Evolutionary conservation across 78 protist genomes (phyloP).

Genomic region (Reticulomyxa filosa): DNA sequence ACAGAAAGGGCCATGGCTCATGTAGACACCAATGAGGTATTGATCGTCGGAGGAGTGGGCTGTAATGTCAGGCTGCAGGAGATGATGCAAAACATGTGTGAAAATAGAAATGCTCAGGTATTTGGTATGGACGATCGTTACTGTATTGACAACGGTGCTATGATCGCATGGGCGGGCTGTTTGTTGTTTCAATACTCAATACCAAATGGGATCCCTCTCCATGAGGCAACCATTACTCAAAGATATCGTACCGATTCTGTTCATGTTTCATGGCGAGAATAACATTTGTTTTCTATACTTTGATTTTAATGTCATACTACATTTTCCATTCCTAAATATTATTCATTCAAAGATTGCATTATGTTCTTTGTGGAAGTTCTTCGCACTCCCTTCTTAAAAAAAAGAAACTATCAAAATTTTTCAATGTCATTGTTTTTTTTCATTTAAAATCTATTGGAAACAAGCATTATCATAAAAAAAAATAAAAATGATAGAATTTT

Average conservation of each 20-base stretch:
- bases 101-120: conserved; percentile 77
- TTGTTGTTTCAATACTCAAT: background rate
- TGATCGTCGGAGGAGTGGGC: conserved; percentile 98
- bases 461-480: too few relatives aligned
- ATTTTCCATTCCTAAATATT: too few relatives aligned
- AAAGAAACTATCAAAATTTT: too few relatives aligned
- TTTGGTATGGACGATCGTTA: conserved; percentile 80
- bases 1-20: conserved; percentile 10
- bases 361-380: too few relatives aligned
- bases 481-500: too few relatives aligned
- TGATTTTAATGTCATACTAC: too few relatives aligned
- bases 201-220: background rate
- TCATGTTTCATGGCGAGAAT: conserved; percentile 72
- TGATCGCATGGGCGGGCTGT: conserved; percentile 80
- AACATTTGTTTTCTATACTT: too few relatives aligned
- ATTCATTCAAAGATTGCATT: too few relatives aligned
- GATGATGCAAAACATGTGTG: conserved; percentile 81
- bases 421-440: too few relatives aligned
- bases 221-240: conserved; percentile 62
- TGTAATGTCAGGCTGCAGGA: conserved; percentile 49
- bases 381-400: too few relatives aligned
- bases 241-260: conserved; percentile 89
- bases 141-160: conserved; percentile 98
- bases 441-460: too few relatives aligned
- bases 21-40: conserved; percentile 29